Evolutionary conservation across 306 rosid species (phyloP).

Genomic region (Arachis hypogaea): DNA sequence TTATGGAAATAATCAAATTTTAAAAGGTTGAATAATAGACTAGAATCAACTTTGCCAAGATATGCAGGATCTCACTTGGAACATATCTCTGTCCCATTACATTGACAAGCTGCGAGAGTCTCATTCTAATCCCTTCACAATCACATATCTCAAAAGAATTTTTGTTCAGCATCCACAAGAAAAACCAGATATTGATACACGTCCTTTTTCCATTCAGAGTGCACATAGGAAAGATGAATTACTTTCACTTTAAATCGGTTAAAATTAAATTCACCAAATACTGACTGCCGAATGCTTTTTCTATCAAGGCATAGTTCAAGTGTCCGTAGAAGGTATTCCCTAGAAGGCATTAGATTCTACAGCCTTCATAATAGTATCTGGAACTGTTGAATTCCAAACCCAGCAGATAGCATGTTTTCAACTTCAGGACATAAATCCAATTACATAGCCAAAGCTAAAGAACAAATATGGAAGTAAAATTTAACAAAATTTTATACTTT

Average conservation of each 20-base stretch:
- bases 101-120: too few relatives aligned
- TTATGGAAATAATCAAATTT: slow-evolving; percentile 6
- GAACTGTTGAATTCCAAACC: slow-evolving; percentile 1
- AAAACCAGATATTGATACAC: background rate
- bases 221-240: slow-evolving; percentile 1
- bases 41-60: background rate
- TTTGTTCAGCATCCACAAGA: slow-evolving; percentile 13
- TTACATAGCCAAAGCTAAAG: background rate
- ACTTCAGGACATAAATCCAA: slow-evolving; percentile 3
- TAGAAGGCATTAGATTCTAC: background rate
- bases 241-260: background rate
- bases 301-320: background rate
- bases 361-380: background rate
- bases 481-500: too few relatives aligned
- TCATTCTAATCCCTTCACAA: slow-evolving; percentile 13
- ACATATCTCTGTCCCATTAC: background rate
- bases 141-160: background rate
- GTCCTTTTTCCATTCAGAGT: slow-evolving; percentile 1
- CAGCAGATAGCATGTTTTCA: background rate
- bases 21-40: background rate
- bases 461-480: too few relatives aligned
- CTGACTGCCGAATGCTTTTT: background rate
- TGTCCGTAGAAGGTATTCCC: background rate
- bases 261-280: background rate
- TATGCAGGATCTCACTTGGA: background rate